Conservation (phyloP, 2,329 filamentous ascomycete genomes). For the Diaporthe ampelina region DNA sequence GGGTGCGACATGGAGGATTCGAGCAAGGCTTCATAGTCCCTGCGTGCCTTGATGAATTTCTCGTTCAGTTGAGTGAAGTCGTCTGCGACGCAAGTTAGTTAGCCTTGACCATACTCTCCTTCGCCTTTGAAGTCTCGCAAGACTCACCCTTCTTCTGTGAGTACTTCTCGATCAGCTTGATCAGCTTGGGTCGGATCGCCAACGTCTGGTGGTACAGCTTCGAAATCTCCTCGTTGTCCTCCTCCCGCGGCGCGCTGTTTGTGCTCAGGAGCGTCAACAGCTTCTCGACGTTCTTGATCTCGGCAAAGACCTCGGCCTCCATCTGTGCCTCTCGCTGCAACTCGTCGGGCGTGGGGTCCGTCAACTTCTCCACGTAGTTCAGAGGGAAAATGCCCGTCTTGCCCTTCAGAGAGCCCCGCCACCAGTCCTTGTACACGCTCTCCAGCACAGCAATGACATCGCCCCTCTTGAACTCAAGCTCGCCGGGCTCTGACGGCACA, state of each 20-base stretch:
- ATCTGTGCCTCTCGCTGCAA: slow-evolving; percentile 95
- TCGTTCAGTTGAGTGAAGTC: slow-evolving; percentile 99
- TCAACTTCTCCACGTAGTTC: slow-evolving; percentile 98
- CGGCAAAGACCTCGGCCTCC: slow-evolving; percentile 79
- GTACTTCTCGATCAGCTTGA: slow-evolving; percentile 98
- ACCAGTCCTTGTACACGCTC: slow-evolving; percentile 99
- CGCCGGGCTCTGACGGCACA: slow-evolving; percentile 90
- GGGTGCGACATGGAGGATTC: slow-evolving; percentile 97
- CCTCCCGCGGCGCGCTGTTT: slow-evolving; percentile 81
- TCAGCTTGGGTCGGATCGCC: slow-evolving; percentile 94
- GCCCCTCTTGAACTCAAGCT: slow-evolving; percentile 95
- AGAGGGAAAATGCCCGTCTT: slow-evolving; percentile 98
- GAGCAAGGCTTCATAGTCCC: slow-evolving; percentile 95
- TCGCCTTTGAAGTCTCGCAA: neutral
- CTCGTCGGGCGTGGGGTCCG: slow-evolving; percentile 94
- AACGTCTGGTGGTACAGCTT: slow-evolving; percentile 93
- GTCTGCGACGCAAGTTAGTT: slow-evolving; percentile 67
- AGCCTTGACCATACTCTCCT: neutral
- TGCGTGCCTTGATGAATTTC: slow-evolving; percentile 98
- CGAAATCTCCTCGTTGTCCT: slow-evolving; percentile 98
- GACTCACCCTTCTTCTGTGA: slow-evolving; percentile 94
- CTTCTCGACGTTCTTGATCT: slow-evolving; percentile 76
- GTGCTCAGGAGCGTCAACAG: slow-evolving; percentile 92
- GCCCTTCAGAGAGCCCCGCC: slow-evolving; percentile 94
- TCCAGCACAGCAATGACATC: slow-evolving; percentile 98